Base-by-base conservation (phyloP, 352 stramenopile genomes). In the Pythium monospermum region DNA sequence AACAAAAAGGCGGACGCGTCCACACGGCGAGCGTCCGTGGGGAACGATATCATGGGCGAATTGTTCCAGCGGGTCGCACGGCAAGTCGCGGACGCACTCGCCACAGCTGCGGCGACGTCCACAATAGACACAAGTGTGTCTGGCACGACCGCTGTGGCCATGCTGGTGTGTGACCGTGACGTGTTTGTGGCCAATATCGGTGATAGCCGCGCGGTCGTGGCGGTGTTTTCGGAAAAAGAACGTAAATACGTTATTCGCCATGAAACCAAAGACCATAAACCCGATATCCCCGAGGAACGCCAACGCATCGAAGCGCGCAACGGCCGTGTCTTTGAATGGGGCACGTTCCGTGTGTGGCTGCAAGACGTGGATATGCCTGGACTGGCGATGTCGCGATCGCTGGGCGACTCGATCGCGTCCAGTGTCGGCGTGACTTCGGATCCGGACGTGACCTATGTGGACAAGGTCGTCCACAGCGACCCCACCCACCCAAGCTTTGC, bases 361-460 rank as follows among this genome's bases (percentile, higher is more conserved):
- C 68, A 90, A 52, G 81, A 95, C 50, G 70, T 91, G 8, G 78
- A 91, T 50, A 87, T 91, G 73, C 84, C 84, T 4, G 84, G 84
- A 8, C 61, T 95, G 11, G 84, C 80, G 18, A 95, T 95, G 84
- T 89, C 78, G 10, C 74, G 83, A 16, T 90, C 75, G 30, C 81
- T 93, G 36, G 84, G 84, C 23, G 84, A 95, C 57, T 52, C 68
- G 4, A 78, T 95, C 11, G 83, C 83, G 10, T 91, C 86, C 49
- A 84, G 75, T 4, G 74, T 91, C 13, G 84, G 84, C 32, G 84
- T 94, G 36, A 87, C 73, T 18, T 68, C 67, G 3, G 81, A 87
- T 7, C 84, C 83, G 0, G 81, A 91, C 22, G 73, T 87, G 22
- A 63, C 50, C 16, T 70, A 53, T 12, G 59, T 85, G 10, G 73